Conservation (phyloP, 352 stramenopile species). For the Pythium folliculosum region DNA sequence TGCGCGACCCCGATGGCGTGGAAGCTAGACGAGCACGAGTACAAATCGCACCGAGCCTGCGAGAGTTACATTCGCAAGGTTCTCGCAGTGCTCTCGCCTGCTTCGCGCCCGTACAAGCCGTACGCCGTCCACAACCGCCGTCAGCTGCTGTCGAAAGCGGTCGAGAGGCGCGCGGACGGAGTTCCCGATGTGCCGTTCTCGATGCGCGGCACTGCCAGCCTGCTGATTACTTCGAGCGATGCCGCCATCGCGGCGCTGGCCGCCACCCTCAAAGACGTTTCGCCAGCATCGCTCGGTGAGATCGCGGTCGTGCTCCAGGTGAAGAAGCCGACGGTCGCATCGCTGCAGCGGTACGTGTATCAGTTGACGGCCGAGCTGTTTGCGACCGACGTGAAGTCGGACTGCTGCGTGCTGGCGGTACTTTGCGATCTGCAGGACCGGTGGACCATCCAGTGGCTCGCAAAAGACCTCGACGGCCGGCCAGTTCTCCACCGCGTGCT, state of each 20-base stretch:
- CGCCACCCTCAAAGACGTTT: background rate
- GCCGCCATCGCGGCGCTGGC: background rate
- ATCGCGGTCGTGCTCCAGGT: background rate
- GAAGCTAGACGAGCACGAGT: background rate
- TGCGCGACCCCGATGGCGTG: background rate
- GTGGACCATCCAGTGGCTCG: background rate
- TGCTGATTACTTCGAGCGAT: background rate
- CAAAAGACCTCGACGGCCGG: background rate
- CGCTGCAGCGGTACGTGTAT: background rate
- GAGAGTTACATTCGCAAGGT: background rate
- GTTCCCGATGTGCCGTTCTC: background rate
- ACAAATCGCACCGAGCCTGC: background rate
- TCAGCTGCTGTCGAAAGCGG: background rate
- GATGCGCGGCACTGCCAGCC: background rate
- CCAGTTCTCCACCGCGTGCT: background rate
- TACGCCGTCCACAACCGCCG: background rate
- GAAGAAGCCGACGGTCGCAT: background rate
- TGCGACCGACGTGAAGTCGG: background rate
- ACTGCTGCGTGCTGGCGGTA: background rate
- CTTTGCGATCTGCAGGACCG: background rate
- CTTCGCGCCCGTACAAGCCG: background rate
- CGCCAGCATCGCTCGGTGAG: background rate
- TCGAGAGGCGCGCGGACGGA: background rate
- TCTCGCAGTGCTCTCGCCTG: background rate
- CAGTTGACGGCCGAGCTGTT: background rate